Evolutionary conservation across 1,284 basidiomycete genomes (phyloP).

Genomic region (Ustilago bromivora): DNA sequence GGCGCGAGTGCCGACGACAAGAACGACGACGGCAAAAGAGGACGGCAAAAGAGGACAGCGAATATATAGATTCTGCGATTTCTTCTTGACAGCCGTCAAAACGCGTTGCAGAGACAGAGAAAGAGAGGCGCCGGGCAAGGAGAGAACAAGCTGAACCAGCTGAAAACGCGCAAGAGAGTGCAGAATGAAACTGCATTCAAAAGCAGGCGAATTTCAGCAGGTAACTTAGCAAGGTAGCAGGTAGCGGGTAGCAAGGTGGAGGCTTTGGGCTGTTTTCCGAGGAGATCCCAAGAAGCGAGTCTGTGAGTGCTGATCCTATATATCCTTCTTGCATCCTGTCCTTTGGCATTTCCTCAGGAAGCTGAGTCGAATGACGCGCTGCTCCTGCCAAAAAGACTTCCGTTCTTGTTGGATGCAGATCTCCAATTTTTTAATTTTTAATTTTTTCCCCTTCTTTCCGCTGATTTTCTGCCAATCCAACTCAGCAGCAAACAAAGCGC

Average conservation of each 20-base stretch:
- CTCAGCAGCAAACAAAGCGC: slow-evolving; percentile 12
- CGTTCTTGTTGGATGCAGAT: background rate
- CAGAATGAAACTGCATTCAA: slow-evolving; percentile 1
- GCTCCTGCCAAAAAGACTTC: no score
- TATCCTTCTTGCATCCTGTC: background rate
- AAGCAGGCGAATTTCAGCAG: background rate
- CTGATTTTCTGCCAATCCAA: background rate
- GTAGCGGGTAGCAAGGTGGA: slow-evolving; percentile 7
- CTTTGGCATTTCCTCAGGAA: background rate
- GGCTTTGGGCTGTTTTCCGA: slow-evolving; percentile 16
- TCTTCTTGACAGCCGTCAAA: slow-evolving; percentile 26
- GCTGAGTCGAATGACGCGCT: background rate
- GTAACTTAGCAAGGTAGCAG: no score
- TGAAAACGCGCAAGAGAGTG: background rate
- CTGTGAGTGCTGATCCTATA: background rate
- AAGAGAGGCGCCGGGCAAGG: background rate
- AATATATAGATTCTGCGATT: slow-evolving; percentile 43
- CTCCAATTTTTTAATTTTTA: background rate
- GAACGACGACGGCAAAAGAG: background rate
- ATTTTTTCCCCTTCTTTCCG: background rate
- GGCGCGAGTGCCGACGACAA: background rate
- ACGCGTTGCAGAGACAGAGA: slow-evolving; percentile 14
- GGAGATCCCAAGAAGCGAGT: slow-evolving; percentile 1
- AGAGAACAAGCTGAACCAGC: no score
- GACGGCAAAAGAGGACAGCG: slow-evolving; percentile 18